Evolutionary conservation across 2,329 filamentous ascomycete genomes (phyloP).

Genomic region (Trichoderma guizhouense): DNA sequence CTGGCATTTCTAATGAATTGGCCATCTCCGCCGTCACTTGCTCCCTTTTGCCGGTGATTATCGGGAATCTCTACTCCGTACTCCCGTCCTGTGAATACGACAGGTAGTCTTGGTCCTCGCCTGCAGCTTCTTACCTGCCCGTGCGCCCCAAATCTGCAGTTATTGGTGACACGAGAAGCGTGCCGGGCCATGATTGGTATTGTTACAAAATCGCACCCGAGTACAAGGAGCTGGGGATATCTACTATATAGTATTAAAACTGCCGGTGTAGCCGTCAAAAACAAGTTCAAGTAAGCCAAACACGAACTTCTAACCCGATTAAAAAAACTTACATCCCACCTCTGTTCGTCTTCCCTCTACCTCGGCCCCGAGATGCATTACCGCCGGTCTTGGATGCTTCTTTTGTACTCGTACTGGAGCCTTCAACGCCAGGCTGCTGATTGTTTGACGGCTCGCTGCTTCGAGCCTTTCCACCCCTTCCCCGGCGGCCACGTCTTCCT

Average conservation of each 20-base stretch:
- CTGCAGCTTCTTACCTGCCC: neutral
- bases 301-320: neutral
- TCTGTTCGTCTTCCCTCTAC: slow-evolving; percentile 14
- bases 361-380: slow-evolving; percentile 16
- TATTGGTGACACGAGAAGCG: neutral
- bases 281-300: neutral
- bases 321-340: neutral
- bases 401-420: slow-evolving; percentile 17
- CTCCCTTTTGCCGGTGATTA: neutral
- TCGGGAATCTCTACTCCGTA: neutral
- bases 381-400: slow-evolving; percentile 2
- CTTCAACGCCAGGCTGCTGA: slow-evolving; percentile 22
- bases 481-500: slow-evolving; percentile 29
- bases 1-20: slow-evolving; percentile 6
- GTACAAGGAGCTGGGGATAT: neutral
- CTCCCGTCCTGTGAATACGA: neutral
- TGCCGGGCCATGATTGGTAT: neutral
- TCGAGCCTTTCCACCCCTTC: slow-evolving; percentile 31
- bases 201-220: neutral
- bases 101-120: neutral
- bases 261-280: neutral
- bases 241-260: neutral
- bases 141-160: neutral
- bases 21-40: neutral
- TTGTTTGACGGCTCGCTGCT: slow-evolving; percentile 13